phyloP scores from a whole-genome alignment of 495 filamentous ascomycete species.

The Daldinia loculata region DNA sequence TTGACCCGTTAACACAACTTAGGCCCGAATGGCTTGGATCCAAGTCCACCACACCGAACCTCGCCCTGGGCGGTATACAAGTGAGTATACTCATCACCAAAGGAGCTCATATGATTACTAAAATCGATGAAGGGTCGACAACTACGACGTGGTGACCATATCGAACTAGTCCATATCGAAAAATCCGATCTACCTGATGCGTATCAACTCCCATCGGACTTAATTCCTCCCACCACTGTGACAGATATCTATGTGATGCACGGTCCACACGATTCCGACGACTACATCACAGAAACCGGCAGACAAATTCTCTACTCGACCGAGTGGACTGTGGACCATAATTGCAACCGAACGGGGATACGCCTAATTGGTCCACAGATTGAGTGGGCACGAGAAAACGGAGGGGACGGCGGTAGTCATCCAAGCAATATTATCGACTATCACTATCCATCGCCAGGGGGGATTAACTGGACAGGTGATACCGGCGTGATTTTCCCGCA shows the following conservation, averaged over 20 bases:
- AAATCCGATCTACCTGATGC: neutral
- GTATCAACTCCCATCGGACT: slow-evolving; percentile 29
- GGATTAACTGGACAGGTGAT: slow-evolving; percentile 67
- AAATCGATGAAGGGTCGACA: slow-evolving; percentile 61
- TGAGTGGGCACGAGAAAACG: slow-evolving; percentile 64
- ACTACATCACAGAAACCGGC: slow-evolving; percentile 60
- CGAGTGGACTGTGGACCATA: slow-evolving; percentile 67
- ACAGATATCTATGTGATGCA: slow-evolving; percentile 64
- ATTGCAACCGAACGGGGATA: slow-evolving; percentile 65
- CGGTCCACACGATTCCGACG: slow-evolving; percentile 64
- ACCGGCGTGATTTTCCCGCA: slow-evolving; percentile 66
- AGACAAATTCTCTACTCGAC: slow-evolving; percentile 64
- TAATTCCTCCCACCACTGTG: slow-evolving; percentile 40
- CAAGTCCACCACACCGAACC: slow-evolving; percentile 64
- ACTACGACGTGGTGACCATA: slow-evolving; percentile 62
- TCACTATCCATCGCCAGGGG: slow-evolving; percentile 61
- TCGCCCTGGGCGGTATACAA: slow-evolving; percentile 62
- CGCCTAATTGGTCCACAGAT: slow-evolving; percentile 64
- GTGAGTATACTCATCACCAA: slow-evolving; percentile 9
- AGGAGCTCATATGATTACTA: neutral
- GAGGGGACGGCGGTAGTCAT: slow-evolving; percentile 68
- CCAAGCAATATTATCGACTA: slow-evolving; percentile 69
- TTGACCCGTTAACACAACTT: neutral
- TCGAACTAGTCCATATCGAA: slow-evolving; percentile 44
- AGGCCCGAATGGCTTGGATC: slow-evolving; percentile 64